These are phyloP conservation scores for Solanum microdontum DNA, from an alignment of 257 asterid genomes.

Conservation along the genomic window DNA sequence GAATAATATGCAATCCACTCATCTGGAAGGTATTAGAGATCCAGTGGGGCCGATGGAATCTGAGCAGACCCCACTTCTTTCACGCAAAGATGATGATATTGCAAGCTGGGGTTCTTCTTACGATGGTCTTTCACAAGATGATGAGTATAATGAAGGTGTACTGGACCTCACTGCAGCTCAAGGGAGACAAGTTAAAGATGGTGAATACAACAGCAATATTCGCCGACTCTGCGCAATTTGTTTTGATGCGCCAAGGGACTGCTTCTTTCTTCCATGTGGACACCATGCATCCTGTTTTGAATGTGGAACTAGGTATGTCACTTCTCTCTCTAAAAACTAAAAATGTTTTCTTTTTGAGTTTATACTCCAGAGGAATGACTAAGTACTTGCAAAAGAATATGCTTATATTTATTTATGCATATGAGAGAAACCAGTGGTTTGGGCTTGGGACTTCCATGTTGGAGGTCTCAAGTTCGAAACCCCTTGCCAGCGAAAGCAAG, in stretches of 20 bases:
- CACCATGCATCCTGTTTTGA: constrained; percentile 75
- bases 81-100: constrained; percentile 37
- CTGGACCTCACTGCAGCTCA: constrained; percentile 12
- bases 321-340: background rate
- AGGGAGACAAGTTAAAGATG: constrained; percentile 29
- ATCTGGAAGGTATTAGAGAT: constrained; percentile 16
- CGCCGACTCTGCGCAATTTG: constrained; percentile 65
- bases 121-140: constrained; percentile 38
- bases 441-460: too few relatives aligned
- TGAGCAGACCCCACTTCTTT: constrained; percentile 50
- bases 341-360: background rate
- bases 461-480: too few relatives aligned
- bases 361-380: background rate
- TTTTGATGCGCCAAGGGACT: constrained; percentile 74
- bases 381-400: background rate
- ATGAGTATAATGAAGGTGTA: constrained; percentile 24
- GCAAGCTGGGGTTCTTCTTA: constrained; percentile 44
- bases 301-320: constrained; percentile 59
- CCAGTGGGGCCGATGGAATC: constrained; percentile 19
- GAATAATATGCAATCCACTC: constrained; percentile 14
- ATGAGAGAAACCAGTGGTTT: background rate
- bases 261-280: constrained; percentile 86
- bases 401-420: background rate
- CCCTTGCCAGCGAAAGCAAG: too few relatives aligned
- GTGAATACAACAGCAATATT: constrained; percentile 19